Conservation (phyloP, 2,329 filamentous ascomycete genomes). For the Arthrobotrys pseudoclavata region DNA sequence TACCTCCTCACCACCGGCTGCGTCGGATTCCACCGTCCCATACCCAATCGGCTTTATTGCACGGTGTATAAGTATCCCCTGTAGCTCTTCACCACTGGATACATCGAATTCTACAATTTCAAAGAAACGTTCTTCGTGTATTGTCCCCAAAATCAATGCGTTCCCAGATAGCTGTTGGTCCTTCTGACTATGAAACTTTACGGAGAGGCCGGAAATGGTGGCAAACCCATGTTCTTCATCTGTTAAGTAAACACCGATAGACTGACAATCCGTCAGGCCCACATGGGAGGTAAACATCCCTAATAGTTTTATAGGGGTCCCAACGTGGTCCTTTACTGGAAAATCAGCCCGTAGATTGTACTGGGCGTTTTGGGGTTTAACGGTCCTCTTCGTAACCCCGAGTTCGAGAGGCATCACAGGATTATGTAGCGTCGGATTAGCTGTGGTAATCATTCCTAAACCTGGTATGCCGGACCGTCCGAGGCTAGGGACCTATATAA, state of each 20-base stretch:
- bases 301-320: too few relatives aligned
- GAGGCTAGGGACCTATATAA: background rate
- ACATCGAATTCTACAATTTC: background rate
- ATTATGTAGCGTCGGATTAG: background rate
- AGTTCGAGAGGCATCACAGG: background rate
- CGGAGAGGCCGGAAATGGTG: background rate
- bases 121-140: background rate
- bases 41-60: too few relatives aligned
- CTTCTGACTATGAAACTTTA: constrained; percentile 1
- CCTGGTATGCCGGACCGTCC: background rate
- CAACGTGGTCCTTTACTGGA: background rate
- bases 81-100: too few relatives aligned
- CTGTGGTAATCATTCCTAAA: constrained; percentile 19
- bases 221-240: too few relatives aligned
- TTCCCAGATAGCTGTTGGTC: constrained; percentile 9
- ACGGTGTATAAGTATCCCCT: too few relatives aligned
- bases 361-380: constrained; percentile 15
- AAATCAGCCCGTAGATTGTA: background rate
- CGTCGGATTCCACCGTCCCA: too few relatives aligned
- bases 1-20: too few relatives aligned
- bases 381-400: too few relatives aligned
- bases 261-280: background rate
- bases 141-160: constrained; percentile 2
- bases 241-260: background rate
- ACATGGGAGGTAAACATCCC: constrained; percentile 6